Conservation (phyloP, 768 basidiomycete species). For the Tricholoma bakamatsutake region DNA sequence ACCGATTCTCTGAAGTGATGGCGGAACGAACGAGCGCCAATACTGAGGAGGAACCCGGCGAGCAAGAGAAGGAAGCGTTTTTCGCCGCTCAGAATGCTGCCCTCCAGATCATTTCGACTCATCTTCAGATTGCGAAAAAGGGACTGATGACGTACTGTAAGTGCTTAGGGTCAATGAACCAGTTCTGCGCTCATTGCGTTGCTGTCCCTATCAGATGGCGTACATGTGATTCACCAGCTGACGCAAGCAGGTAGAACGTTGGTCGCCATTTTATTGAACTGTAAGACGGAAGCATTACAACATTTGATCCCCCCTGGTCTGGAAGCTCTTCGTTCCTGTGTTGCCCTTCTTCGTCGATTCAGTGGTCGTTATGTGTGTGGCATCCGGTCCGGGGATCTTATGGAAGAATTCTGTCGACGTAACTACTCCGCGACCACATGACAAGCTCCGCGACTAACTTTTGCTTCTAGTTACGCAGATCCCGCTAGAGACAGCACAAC, state of each 20-base stretch:
- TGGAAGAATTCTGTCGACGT: constrained; percentile 94
- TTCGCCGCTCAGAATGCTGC: constrained; percentile 71
- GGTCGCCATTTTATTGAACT: constrained; percentile 81
- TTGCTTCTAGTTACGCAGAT: constrained; percentile 65
- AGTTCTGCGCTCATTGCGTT: constrained; percentile 1
- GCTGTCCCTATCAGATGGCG: constrained; percentile 59
- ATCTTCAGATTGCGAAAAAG: constrained; percentile 81
- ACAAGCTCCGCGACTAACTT: neutral
- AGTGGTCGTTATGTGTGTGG: constrained; percentile 92
- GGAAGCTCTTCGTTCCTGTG: constrained; percentile 83
- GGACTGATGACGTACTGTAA: constrained; percentile 92
- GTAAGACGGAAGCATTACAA: constrained; percentile 73
- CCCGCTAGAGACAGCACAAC: constrained; percentile 66
- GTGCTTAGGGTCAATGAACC: constrained; percentile 25
- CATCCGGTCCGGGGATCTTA: constrained; percentile 82
- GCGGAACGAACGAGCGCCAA: constrained; percentile 57
- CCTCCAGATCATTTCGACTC: constrained; percentile 73
- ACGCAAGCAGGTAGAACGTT: constrained; percentile 91
- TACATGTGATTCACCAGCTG: constrained; percentile 92
- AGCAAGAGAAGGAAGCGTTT: constrained; percentile 77
- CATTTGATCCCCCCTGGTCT: constrained; percentile 76
- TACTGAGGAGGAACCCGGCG: constrained; percentile 50
- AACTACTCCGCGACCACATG: constrained; percentile 17
- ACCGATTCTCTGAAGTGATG: constrained; percentile 74
- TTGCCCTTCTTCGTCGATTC: constrained; percentile 81